Evolutionary conservation across 148 eudicot genomes (phyloP).

Genomic region (Fallopia convolvulus): DNA sequence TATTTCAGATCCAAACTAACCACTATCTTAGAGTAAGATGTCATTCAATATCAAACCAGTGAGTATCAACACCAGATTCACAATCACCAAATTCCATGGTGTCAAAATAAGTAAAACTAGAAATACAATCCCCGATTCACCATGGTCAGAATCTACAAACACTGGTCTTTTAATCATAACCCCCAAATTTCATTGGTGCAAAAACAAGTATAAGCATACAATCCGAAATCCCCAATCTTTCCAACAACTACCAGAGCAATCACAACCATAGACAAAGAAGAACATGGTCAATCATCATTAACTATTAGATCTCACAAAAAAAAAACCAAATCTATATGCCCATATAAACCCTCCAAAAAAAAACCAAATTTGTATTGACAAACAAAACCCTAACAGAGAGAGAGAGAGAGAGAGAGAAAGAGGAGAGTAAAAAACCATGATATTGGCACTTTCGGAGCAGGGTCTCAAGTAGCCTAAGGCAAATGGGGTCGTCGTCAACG

Average conservation of each 20-base stretch:
- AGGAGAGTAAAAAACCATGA: slow-evolving; percentile 33
- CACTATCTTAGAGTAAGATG: not conserved
- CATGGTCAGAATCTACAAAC: not conserved
- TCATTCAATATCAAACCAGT: not conserved
- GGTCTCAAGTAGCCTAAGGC: slow-evolving; percentile 51
- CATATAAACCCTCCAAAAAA: not conserved
- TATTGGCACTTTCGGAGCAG: slow-evolving; percentile 71
- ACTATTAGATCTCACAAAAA: not conserved
- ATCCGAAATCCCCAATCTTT: not conserved
- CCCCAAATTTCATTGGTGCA: not conserved
- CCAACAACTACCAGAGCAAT: not conserved
- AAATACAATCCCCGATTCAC: not conserved
- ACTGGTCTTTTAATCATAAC: not conserved
- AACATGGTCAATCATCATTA: not conserved
- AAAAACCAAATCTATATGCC: not conserved
- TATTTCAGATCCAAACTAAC: not conserved
- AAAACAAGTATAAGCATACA: not conserved
- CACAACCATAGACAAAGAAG: not conserved
- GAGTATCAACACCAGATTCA: not conserved
- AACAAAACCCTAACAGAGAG: slow-evolving; percentile 8
- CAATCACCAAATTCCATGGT: not conserved
- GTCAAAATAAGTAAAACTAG: not conserved
- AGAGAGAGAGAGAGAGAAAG: not conserved
- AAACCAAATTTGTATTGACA: slow-evolving; percentile 3
- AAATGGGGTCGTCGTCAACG: slow-evolving; percentile 74